Conservation (phyloP, 208 protist genomes). For the Wallacemonas sp. region DNA sequence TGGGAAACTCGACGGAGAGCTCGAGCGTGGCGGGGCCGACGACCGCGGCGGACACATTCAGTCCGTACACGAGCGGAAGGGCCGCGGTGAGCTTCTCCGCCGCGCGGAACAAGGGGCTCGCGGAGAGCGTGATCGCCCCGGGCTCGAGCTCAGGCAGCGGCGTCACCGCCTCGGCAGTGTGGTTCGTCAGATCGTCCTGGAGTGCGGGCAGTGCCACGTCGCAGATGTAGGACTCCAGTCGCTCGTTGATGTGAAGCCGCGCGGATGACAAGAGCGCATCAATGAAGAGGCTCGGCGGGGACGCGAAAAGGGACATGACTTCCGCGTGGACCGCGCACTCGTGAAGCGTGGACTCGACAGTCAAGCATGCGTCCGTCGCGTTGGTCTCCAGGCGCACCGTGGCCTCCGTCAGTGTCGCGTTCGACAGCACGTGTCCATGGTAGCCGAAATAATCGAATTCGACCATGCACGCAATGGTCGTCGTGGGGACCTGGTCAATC, state of each 20-base stretch:
- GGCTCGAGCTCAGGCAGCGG: conserved; percentile 19
- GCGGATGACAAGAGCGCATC: conserved; percentile 12
- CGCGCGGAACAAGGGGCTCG: conserved; percentile 22
- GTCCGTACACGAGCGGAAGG: conserved; percentile 21
- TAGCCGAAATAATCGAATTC: conserved; percentile 14
- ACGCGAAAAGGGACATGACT: conserved; percentile 14
- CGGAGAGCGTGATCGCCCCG: conserved; percentile 17
- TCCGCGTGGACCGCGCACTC: conserved; percentile 25
- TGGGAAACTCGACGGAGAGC: conserved; percentile 19
- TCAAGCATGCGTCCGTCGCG: conserved; percentile 14
- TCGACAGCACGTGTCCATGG: neutral
- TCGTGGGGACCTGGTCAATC: neutral
- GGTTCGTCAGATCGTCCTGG: conserved; percentile 19
- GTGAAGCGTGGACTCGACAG: neutral
- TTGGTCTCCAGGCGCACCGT: neutral
- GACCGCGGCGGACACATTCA: conserved; percentile 13
- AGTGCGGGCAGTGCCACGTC: conserved; percentile 21
- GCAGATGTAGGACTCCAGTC: conserved; percentile 26
- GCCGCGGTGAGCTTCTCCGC: conserved; percentile 20
- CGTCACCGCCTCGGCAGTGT: conserved; percentile 18
- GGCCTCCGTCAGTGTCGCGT: neutral
- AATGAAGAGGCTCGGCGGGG: conserved; percentile 29
- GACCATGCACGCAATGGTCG: neutral
- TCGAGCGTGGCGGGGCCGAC: conserved; percentile 17
- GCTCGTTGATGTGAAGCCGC: conserved; percentile 16